Percentiles rank a stretch among this genome's conserved stretches.
Evolutionary conservation across 345 rosid species (phyloP).

Genomic region (Gossypium herbaceum): DNA sequence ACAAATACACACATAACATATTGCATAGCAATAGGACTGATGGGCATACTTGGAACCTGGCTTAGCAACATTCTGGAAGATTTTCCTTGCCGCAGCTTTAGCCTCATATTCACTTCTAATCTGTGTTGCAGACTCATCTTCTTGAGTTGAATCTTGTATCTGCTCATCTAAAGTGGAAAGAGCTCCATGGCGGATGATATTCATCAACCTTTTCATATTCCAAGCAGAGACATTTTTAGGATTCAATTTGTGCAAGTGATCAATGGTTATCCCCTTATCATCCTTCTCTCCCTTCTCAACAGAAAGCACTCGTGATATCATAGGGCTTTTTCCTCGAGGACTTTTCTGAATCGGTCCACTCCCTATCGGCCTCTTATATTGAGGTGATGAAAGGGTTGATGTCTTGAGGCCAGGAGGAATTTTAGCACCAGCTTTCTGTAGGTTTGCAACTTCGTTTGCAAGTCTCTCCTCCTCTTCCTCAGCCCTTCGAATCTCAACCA

Average conservation of each 20-base stretch:
- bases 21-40: not conserved
- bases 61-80: conserved; percentile 66
- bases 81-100: conserved; percentile 78
- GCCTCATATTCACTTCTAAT: conserved; percentile 74
- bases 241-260: conserved; percentile 66
- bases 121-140: conserved; percentile 57
- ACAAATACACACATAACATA: not conserved
- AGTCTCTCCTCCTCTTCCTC: conserved; percentile 52
- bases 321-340: conserved; percentile 46
- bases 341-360: conserved; percentile 43
- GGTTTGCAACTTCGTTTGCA: conserved; percentile 29
- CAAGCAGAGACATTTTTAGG: conserved; percentile 81
- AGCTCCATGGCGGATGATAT: conserved; percentile 56
- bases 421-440: conserved; percentile 43
- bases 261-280: conserved; percentile 48
- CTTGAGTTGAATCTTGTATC: conserved; percentile 41
- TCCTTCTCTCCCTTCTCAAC: conserved; percentile 38
- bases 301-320: conserved; percentile 41
- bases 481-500: conserved; percentile 38
- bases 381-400: conserved; percentile 29
- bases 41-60: conserved; percentile 54
- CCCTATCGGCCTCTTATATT: conserved; percentile 24
- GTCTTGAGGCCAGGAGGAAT: conserved; percentile 42
- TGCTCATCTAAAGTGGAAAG: conserved; percentile 83
- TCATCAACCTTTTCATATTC: conserved; percentile 88